These are phyloP conservation scores for Solanum rostratum DNA, from an alignment of 257 asterid genomes.

Conservation along the genomic window DNA sequence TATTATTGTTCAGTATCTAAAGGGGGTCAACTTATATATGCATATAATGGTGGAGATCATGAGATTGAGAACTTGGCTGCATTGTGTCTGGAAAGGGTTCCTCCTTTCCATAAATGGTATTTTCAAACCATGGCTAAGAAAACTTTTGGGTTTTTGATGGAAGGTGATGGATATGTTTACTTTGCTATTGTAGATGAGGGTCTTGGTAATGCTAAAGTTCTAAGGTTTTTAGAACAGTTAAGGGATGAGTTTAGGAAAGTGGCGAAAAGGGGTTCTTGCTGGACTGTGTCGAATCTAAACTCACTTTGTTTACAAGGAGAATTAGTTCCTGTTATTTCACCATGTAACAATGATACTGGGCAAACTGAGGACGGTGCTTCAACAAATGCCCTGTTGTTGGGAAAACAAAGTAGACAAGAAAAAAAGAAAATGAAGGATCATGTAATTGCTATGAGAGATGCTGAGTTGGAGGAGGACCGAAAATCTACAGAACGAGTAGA, in stretches of 20 bases:
- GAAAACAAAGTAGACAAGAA: slow-evolving; percentile 41
- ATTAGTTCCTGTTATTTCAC: slow-evolving; percentile 35
- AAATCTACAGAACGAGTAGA: slow-evolving; percentile 29
- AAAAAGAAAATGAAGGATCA: slow-evolving; percentile 46
- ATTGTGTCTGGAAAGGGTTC: slow-evolving; percentile 54
- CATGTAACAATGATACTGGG: slow-evolving; percentile 10
- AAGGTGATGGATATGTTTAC: slow-evolving; percentile 29
- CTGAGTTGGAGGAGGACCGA: slow-evolving; percentile 41
- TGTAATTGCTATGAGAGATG: slow-evolving; percentile 23
- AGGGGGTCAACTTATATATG: slow-evolving; percentile 36
- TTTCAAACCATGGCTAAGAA: slow-evolving; percentile 33
- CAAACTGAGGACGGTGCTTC: slow-evolving; percentile 22
- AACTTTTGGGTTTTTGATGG: slow-evolving; percentile 54
- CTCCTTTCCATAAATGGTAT: slow-evolving; percentile 68
- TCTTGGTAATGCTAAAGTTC: slow-evolving; percentile 24
- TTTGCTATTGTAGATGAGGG: slow-evolving; percentile 45
- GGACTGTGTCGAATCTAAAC: slow-evolving; percentile 21
- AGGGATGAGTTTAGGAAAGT: slow-evolving; percentile 44
- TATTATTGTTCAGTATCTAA: slow-evolving; percentile 58
- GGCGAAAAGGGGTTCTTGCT: slow-evolving; percentile 19
- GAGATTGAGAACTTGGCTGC: slow-evolving; percentile 50
- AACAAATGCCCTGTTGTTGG: slow-evolving; percentile 57
- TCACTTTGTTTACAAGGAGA: slow-evolving; percentile 38
- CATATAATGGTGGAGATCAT: slow-evolving; percentile 30
- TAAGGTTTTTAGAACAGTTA: slow-evolving; percentile 34